phyloP scores from a whole-genome alignment of 768 basidiomycete genomes.

The Auricularia cornea region DNA sequence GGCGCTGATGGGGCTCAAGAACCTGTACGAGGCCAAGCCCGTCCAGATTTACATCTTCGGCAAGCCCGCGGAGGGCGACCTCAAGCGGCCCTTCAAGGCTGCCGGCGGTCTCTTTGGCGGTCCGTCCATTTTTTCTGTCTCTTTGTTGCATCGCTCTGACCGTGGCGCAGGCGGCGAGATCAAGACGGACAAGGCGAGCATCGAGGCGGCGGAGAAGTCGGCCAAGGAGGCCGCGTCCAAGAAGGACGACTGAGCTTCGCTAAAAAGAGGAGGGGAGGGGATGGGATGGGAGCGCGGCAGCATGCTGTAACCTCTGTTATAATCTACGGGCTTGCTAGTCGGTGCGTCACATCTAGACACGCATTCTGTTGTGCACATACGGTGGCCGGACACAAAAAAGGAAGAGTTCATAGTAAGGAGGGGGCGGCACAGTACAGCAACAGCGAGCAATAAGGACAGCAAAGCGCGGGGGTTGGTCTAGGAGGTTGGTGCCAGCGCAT shows the following conservation, averaged over 20 bases:
- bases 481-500: neutral
- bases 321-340: neutral
- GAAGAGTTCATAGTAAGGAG: too few relatives aligned
- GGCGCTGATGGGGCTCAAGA: slow-evolving; percentile 90
- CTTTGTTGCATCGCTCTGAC: slow-evolving; percentile 1
- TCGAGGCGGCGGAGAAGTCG: slow-evolving; percentile 87
- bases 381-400: neutral
- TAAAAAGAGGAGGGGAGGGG: too few relatives aligned
- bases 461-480: neutral
- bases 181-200: slow-evolving; percentile 76
- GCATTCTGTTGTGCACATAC: neutral
- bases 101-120: slow-evolving; percentile 64
- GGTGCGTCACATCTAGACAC: neutral
- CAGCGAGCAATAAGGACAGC: neutral
- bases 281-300: neutral
- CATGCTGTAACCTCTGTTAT: neutral
- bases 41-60: slow-evolving; percentile 78
- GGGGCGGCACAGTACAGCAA: neutral
- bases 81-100: slow-evolving; percentile 83
- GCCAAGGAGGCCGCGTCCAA: slow-evolving; percentile 76
- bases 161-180: slow-evolving; percentile 51
- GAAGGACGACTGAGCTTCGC: slow-evolving; percentile 63
- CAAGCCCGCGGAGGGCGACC: slow-evolving; percentile 71
- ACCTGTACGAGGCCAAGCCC: slow-evolving; percentile 76
- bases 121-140: slow-evolving; percentile 22